Conservation (phyloP, 2,329 filamentous ascomycete species). For the Hortaea werneckii region DNA sequence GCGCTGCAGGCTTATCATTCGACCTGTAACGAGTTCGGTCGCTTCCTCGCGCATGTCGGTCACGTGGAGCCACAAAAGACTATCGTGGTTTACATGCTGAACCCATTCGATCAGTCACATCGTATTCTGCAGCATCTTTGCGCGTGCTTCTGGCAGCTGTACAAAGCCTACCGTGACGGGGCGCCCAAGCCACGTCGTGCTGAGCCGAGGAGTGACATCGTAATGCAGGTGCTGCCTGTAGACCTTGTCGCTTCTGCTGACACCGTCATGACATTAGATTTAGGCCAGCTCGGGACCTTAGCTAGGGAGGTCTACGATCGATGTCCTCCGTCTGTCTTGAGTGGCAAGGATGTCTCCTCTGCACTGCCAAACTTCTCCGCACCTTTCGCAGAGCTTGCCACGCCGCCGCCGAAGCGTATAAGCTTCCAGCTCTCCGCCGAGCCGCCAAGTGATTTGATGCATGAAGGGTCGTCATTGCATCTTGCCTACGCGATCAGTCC, state of each 20-base stretch:
- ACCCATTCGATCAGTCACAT: conserved; percentile 44
- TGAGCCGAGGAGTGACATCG: conserved; percentile 44
- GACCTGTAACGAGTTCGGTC: conserved; percentile 18
- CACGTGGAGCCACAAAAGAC: conserved; percentile 33
- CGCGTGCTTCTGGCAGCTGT: conserved; percentile 61
- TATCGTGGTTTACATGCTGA: conserved; percentile 66
- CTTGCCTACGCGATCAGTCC: conserved; percentile 67
- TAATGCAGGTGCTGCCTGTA: conserved; percentile 65
- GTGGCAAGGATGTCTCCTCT: conserved; percentile 17
- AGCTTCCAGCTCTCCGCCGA: conserved; percentile 62
- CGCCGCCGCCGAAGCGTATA: conserved; percentile 57
- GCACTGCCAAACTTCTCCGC: conserved; percentile 45
- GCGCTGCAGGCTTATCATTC: conserved; percentile 13
- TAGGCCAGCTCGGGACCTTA: conserved; percentile 49
- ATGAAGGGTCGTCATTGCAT: conserved; percentile 72
- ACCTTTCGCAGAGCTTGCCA: conserved; percentile 63
- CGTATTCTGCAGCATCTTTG: conserved; percentile 51
- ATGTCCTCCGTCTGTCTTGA: conserved; percentile 38
- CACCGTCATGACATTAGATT: conserved; percentile 52
- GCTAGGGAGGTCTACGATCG: conserved; percentile 71
- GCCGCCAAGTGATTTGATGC: conserved; percentile 61
- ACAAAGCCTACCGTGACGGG: conserved; percentile 52
- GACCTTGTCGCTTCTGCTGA: conserved; percentile 56
- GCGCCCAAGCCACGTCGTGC: conserved; percentile 55
- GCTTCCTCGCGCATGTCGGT: conserved; percentile 13